phyloP scores from a whole-genome alignment of 1,139 yeast genomes.

The Saccharomyces hybrid region DNA sequence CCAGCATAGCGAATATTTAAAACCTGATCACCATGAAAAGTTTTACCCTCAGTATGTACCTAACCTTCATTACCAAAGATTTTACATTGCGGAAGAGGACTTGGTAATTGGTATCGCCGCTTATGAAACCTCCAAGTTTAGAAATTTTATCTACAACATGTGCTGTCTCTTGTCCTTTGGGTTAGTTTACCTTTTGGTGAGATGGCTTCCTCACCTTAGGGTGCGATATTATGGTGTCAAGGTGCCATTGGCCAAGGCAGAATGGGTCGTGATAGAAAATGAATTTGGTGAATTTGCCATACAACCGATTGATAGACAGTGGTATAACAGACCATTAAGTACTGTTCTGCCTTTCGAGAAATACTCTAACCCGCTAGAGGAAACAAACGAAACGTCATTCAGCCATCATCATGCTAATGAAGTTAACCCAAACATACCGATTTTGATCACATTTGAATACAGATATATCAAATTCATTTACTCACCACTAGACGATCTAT shows the following conservation, averaged over 20 bases:
- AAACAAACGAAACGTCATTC: constrained; percentile 9
- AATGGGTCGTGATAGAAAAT: constrained; percentile 90
- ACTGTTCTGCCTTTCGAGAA: constrained; percentile 44
- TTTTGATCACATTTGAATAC: constrained; percentile 63
- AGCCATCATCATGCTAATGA: constrained; percentile 26
- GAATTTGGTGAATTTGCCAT: constrained; percentile 81
- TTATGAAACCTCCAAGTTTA: constrained; percentile 48
- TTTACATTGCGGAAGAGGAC: constrained; percentile 92
- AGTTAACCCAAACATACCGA: constrained; percentile 44
- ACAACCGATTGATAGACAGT: constrained; percentile 45
- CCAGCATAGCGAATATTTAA: constrained; percentile 28
- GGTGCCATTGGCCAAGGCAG: constrained; percentile 69
- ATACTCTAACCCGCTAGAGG: constrained; percentile 9
- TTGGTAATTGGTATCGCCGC: constrained; percentile 92
- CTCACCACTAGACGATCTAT: constrained; percentile 80
- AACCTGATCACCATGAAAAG: constrained; percentile 36
- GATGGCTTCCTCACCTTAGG: constrained; percentile 81
- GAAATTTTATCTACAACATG: constrained; percentile 43
- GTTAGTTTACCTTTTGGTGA: constrained; percentile 56
- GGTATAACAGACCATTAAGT: constrained; percentile 67
- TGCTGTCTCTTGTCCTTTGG: constrained; percentile 61
- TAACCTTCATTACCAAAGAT: constrained; percentile 56
- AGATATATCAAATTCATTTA: constrained; percentile 77
- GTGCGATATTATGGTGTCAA: constrained; percentile 60
- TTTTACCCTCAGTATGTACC: constrained; percentile 41